Evolutionary conservation across 2,329 filamentous ascomycete genomes (phyloP).

Genomic region (Penicillium janthinellum): DNA sequence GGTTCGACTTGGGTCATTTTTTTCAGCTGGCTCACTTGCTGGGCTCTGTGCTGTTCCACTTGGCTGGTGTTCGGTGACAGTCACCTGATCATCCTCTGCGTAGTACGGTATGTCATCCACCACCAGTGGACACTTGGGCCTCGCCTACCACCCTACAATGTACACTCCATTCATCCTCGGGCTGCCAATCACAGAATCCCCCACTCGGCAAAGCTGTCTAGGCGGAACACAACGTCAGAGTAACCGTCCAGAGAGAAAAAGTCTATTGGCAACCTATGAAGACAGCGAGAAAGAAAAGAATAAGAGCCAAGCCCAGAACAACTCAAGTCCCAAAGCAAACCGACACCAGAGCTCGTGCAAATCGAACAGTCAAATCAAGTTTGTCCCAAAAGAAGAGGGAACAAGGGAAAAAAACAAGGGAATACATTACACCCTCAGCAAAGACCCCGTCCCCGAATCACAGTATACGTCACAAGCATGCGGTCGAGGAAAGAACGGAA

Average conservation of each 20-base stretch:
- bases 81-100: neutral
- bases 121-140: neutral
- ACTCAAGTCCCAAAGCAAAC: conserved; percentile 20
- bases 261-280: conserved; percentile 28
- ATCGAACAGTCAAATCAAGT: conserved; percentile 27
- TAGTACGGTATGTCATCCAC: neutral
- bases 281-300: conserved; percentile 19
- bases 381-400: conserved; percentile 12
- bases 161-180: neutral
- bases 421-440: conserved; percentile 15
- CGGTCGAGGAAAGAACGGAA: conserved; percentile 19
- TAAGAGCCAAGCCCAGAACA: conserved; percentile 7
- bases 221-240: conserved; percentile 8
- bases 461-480: conserved; percentile 18
- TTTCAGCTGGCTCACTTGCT: no score
- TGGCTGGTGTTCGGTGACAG: neutral
- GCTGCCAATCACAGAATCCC: neutral
- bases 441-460: conserved; percentile 11
- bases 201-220: neutral
- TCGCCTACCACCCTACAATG: neutral
- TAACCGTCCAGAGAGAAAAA: conserved; percentile 14
- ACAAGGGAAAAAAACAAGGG: neutral
- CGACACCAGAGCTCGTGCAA: conserved; percentile 32
- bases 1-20: no score
- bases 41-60: neutral